Percentiles rank a stretch among this genome's conserved stretches.
Evolutionary conservation across 2,329 filamentous ascomycete genomes (phyloP).

Genomic region (Sarocladium brachiariae): DNA sequence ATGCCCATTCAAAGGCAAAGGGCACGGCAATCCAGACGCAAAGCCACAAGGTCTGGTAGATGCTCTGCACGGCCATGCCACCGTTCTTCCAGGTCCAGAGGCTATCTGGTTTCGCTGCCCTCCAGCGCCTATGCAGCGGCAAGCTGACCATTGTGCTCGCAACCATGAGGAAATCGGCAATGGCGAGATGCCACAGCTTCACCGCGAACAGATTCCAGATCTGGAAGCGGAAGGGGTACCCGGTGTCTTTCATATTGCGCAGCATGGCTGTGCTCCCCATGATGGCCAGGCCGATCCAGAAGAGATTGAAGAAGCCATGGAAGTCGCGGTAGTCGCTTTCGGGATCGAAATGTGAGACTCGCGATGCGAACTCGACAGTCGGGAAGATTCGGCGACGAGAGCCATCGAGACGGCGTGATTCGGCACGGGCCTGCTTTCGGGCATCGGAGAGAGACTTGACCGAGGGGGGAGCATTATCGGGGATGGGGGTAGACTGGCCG

Average conservation of each 20-base stretch:
- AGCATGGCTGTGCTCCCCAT: conserved; percentile 95
- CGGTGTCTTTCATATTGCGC: conserved; percentile 89
- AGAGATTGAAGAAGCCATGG: conserved; percentile 93
- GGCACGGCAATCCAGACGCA: conserved; percentile 77
- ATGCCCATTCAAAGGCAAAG: conserved; percentile 83
- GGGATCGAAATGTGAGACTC: conserved; percentile 93
- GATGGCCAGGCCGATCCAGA: conserved; percentile 94
- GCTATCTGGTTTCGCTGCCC: conserved; percentile 41
- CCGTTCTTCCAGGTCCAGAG: conserved; percentile 65
- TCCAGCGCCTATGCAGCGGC: conserved; percentile 64
- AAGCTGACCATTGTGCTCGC: conserved; percentile 63
- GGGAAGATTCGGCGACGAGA: conserved; percentile 70
- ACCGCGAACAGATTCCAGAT: conserved; percentile 86
- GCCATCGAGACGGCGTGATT: conserved; percentile 48
- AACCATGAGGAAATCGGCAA: conserved; percentile 84
- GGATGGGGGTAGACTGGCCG: conserved; percentile 75
- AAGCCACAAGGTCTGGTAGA: conserved; percentile 76
- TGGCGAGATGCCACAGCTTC: conserved; percentile 78
- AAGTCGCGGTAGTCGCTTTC: conserved; percentile 90
- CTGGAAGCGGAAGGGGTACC: conserved; percentile 73
- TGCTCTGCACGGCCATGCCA: conserved; percentile 77
- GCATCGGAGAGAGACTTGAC: conserved; percentile 78
- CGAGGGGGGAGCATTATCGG: conserved; percentile 88
- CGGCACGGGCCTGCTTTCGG: conserved; percentile 73
- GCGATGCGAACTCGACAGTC: conserved; percentile 81